A percentile compares a stretch with the other conserved stretches of the same genome.
Evolutionary conservation across 2,329 filamentous ascomycete genomes (phyloP).

Genomic region (Aspergillus fumigatiaffinis): DNA sequence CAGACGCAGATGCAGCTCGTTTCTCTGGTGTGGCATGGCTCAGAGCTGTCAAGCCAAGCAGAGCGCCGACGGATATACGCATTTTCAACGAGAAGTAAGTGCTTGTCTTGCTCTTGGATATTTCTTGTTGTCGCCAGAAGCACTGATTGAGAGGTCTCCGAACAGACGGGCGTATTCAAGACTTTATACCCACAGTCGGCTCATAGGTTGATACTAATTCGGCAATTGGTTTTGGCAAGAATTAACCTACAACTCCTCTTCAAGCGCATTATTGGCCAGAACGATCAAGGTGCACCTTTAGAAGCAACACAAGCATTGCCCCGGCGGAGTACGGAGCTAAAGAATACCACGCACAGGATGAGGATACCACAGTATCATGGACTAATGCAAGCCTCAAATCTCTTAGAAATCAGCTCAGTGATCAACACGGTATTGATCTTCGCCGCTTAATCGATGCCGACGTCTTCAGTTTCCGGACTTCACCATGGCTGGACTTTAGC

Average conservation of each 20-base stretch:
- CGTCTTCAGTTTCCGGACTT: neutral
- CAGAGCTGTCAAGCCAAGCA: constrained; percentile 11
- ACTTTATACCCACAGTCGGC: neutral
- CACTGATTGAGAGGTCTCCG: too few species aligned
- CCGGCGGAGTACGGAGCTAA: neutral
- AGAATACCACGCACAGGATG: neutral
- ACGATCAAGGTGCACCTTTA: neutral
- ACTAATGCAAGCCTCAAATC: neutral
- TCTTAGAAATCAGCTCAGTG: neutral
- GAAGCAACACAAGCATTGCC: neutral
- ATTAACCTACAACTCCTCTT: neutral
- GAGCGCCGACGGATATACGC: neutral
- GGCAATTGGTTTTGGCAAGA: neutral
- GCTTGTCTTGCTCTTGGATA: neutral
- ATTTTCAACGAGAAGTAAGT: neutral
- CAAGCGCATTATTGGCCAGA: neutral
- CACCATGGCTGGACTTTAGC: neutral
- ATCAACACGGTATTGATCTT: neutral
- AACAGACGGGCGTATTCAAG: neutral
- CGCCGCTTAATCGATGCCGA: neutral
- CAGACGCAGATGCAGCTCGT: constrained; percentile 17
- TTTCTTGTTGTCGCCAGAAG: neutral
- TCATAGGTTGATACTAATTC: neutral
- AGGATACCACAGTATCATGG: neutral
- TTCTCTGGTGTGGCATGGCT: constrained; percentile 13